Base-by-base conservation (phyloP, 1,284 basidiomycete species). In the Ustilago bromivora region DNA sequence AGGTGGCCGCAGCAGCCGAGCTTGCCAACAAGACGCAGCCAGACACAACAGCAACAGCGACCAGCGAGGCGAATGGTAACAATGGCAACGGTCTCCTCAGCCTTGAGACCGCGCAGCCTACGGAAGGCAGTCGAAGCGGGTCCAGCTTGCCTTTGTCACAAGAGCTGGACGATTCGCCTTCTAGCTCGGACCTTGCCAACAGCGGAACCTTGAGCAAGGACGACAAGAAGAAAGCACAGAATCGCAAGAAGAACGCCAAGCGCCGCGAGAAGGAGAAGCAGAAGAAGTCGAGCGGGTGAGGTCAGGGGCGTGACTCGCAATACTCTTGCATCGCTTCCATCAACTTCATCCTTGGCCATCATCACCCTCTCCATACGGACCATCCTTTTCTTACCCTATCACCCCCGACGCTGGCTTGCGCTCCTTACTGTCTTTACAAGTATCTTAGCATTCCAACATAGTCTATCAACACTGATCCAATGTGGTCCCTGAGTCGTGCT, bases 181-280 rank as follows among this genome's bases (percentile, higher is more conserved):
- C 69, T 2, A 66, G 74, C 6, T 72, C 69, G 12, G 74, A 77
- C n/a, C 63, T 70, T 4, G 70, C 63, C 36, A 66, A 41, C 62
- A 76, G 65, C 61, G 68, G 61, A 10, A 70, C 70, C 2, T 41
- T 66, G 60, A 70, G 61, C 61, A 66, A 66, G 57, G 71, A 66
- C n/a, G 74, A 72, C 49, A 77, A 73, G 55, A 77, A 73, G 64
- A 66, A 62, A 49, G 53, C 57, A 13, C 70, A 72, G 47, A 77
- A 60, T 7, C 68, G 70, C 47, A 77, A 77, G 66, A 77, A 75
- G 75, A 73, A 75, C 41, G 69, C 66, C 19, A 71, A 80, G 51
- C 66, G 67, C 5, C 63, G 67, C 7, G 70, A 80, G 57, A 74
- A 71, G 67, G 66, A 79, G 75, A 70, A 51, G 46, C 64, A 66